Evolutionary conservation across 2,329 filamentous ascomycete species (phyloP).

Genomic region (Fonsecaea monophora): DNA sequence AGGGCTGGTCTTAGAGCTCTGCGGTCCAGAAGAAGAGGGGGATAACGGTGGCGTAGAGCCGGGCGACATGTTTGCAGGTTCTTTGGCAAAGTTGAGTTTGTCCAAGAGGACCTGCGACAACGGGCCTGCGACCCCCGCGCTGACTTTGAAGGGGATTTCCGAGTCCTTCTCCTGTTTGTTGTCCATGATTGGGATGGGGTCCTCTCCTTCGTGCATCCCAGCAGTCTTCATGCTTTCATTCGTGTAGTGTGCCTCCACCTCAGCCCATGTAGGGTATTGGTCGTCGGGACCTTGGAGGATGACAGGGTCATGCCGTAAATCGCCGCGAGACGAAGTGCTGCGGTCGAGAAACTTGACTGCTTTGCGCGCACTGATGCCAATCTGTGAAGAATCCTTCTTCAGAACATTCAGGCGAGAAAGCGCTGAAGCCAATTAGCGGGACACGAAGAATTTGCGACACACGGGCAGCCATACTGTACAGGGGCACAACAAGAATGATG

Average conservation of each 20-base stretch:
- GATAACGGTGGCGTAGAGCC: constrained; percentile 52
- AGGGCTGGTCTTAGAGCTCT: constrained; percentile 54
- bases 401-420: constrained; percentile 55
- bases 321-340: constrained; percentile 56
- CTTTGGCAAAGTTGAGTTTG: constrained; percentile 56
- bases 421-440: constrained; percentile 44
- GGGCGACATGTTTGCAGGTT: constrained; percentile 48
- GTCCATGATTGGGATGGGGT: constrained; percentile 14
- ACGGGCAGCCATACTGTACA: constrained; percentile 54
- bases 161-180: constrained; percentile 27
- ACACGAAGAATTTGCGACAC: constrained; percentile 19
- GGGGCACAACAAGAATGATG: constrained; percentile 58
- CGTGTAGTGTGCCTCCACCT: constrained; percentile 52
- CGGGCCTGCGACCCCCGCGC: constrained; percentile 43
- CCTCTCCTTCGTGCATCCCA: constrained; percentile 24
- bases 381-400: constrained; percentile 54
- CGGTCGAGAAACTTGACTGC: constrained; percentile 60
- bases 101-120: constrained; percentile 56
- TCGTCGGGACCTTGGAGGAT: constrained; percentile 58
- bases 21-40: constrained; percentile 50
- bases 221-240: constrained; percentile 48
- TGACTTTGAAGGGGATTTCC: constrained; percentile 37
- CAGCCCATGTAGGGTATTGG: constrained; percentile 55
- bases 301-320: constrained; percentile 51
- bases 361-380: constrained; percentile 59